phyloP scores from a whole-genome alignment of 2,329 filamentous ascomycete species.

The Ophiocordyceps camponoti-floridani region DNA sequence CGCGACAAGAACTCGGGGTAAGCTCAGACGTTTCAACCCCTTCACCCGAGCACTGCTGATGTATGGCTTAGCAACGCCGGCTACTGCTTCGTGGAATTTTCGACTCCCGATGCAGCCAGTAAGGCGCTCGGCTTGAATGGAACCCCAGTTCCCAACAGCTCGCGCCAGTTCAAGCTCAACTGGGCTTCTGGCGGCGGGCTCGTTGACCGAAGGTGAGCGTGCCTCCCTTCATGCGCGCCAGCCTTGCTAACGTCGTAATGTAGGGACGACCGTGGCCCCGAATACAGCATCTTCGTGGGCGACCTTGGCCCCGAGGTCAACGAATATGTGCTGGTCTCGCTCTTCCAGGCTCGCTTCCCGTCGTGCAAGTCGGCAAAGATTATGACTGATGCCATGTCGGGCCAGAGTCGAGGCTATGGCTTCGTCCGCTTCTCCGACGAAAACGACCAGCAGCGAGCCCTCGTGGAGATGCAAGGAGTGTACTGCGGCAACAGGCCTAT shows the following conservation, averaged over 20 bases:
- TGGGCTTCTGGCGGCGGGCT: slow-evolving; percentile 96
- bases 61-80: slow-evolving; percentile 59
- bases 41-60: neutral
- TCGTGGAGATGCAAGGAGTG: slow-evolving; percentile 97
- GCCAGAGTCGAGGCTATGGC: slow-evolving; percentile 92
- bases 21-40: slow-evolving; percentile 6
- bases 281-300: slow-evolving; percentile 95
- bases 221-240: neutral
- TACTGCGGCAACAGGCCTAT: slow-evolving; percentile 98
- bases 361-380: slow-evolving; percentile 99
- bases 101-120: slow-evolving; percentile 62
- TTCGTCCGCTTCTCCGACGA: slow-evolving; percentile 97
- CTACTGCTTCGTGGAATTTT: slow-evolving; percentile 96
- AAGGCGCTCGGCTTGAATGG: slow-evolving; percentile 89
- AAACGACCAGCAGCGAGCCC: slow-evolving; percentile 84
- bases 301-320: slow-evolving; percentile 97
- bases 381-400: slow-evolving; percentile 97
- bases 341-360: slow-evolving; percentile 91
- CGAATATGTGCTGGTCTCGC: slow-evolving; percentile 89
- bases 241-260: neutral
- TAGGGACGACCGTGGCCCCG: slow-evolving; percentile 87
- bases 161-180: slow-evolving; percentile 94
- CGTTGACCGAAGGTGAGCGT: slow-evolving; percentile 67
- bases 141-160: slow-evolving; percentile 78
- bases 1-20: slow-evolving; percentile 97